Percentiles rank a stretch among this genome's conserved stretches.
Evolutionary conservation across 1,284 basidiomycete genomes (phyloP).

Genomic region (Amylostereum areolatum): DNA sequence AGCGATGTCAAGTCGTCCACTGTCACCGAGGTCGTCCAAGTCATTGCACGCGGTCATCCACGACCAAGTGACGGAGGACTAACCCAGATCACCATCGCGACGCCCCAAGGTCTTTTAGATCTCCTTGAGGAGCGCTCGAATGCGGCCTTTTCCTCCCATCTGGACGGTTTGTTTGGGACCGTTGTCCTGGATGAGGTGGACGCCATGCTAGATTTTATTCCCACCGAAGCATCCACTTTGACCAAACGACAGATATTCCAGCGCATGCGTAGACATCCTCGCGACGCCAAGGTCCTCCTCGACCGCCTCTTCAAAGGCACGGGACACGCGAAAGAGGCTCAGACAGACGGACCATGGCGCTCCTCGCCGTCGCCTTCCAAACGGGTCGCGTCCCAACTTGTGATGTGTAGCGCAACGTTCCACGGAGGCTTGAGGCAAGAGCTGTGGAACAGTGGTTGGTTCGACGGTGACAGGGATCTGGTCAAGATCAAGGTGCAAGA

Average conservation of each 20-base stretch:
- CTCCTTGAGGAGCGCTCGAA: constrained; percentile 37
- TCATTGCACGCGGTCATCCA: constrained; percentile 55
- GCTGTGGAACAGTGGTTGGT: constrained; percentile 51
- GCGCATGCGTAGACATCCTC: constrained; percentile 42
- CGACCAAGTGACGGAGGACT: constrained; percentile 19
- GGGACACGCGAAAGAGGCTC: too few species aligned
- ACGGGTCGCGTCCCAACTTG: constrained; percentile 37
- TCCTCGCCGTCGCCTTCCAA: too few species aligned
- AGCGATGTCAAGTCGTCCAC: constrained; percentile 19
- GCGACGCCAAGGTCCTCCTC: constrained; percentile 51
- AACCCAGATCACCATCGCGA: constrained; percentile 52
- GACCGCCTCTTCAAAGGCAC: constrained; percentile 36
- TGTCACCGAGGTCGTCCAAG: constrained; percentile 43
- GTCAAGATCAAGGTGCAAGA: constrained; percentile 36
- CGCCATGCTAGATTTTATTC: constrained; percentile 50
- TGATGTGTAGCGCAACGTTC: constrained; percentile 67
- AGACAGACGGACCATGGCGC: too few species aligned
- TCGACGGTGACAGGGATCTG: constrained; percentile 36
- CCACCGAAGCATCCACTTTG: constrained; percentile 30
- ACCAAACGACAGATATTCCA: too few species aligned
- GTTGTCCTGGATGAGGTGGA: constrained; percentile 74
- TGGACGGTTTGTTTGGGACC: constrained; percentile 15
- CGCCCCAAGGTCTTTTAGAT: constrained; percentile 62
- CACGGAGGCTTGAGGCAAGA: constrained; percentile 44
- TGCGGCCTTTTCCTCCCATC: constrained; percentile 12